Base-by-base conservation (phyloP, 192 early-diverging fungal species). In the Rhizophlyctis rosea region DNA sequence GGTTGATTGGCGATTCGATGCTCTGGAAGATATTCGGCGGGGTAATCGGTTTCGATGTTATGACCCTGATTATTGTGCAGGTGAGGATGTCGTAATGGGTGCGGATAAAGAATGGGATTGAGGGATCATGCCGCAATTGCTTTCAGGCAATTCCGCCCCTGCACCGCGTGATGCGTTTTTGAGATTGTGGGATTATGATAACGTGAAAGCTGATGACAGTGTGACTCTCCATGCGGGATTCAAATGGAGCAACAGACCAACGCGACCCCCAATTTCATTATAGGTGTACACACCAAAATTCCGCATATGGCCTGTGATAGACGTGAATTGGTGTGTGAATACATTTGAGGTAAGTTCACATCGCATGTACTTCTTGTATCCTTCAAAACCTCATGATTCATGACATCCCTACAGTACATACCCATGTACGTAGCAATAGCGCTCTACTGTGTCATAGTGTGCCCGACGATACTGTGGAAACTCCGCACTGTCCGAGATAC, bases 401-500 rank as follows among this genome's bases (percentile, higher is more conserved):
- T n/a, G n/a, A n/a, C n/a, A n/a, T n/a, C n/a, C 24, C 32, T 31
- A 1, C 33, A 61, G 47, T 61, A 52, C 31, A 28, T n/a, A 2
- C 39, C 48, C 2, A 11, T 53, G 5, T 61, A 28, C 24, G 25
- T 23, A 11, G 16, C 27, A 13, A 21, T 51, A 9, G 28, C 34
- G 13, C 9, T 61, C 24, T 67, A 35, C 36, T 25, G 27, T 18
- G 29, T 52, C 47, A 28, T 67, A 16, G 29, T 29, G 2, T 67
- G 31, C 51, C 65, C 65, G 1, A n/a, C 60, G 16, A 35, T 67
- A 4, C 24, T 61, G 3, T 67, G 58, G 57, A 48, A 47, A 34
- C 32, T 67, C 25, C 57, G 57, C 18, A n/a, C 16, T 14, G 65
- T 47, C 27, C 47, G 58, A 32, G 65, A 67, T 29, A 60, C 57